Conservation (phyloP, 345 rosid genomes). For the Lepidium sativum region DNA sequence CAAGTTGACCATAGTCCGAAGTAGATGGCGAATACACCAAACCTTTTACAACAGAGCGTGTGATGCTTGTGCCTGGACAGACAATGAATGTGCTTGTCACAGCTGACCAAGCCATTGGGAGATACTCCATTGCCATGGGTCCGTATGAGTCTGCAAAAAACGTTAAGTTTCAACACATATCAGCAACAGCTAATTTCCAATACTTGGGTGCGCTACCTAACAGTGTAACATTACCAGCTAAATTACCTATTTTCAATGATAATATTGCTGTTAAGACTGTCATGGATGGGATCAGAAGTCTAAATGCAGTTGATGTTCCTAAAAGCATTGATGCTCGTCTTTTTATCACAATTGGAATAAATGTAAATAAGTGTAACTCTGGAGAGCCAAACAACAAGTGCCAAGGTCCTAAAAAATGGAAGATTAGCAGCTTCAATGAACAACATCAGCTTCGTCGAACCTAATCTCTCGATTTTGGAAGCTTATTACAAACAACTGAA, state of each 20-base stretch:
- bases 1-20: constrained; percentile 67
- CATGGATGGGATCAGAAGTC: constrained; percentile 73
- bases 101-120: constrained; percentile 64
- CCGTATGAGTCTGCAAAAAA: too few species aligned
- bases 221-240: constrained; percentile 48
- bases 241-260: constrained; percentile 54
- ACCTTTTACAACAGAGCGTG: constrained; percentile 51
- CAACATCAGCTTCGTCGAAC: constrained; percentile 62
- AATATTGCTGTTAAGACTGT: constrained; percentile 61
- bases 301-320: constrained; percentile 40
- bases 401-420: constrained; percentile 43
- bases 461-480: constrained; percentile 57
- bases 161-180: constrained; percentile 62
- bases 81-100: constrained; percentile 73
- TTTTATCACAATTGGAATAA: constrained; percentile 57
- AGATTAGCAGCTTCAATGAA: constrained; percentile 78
- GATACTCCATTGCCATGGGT: constrained; percentile 76
- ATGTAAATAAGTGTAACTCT: constrained; percentile 60
- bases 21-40: constrained; percentile 81
- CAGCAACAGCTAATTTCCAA: constrained; percentile 53
- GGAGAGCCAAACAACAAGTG: constrained; percentile 45
- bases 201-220: constrained; percentile 53
- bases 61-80: constrained; percentile 92
- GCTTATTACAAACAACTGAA: constrained; percentile 55
- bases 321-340: constrained; percentile 46